Evolutionary conservation across 768 basidiomycete genomes (phyloP).

Genomic region (Termitomyces sp.): DNA sequence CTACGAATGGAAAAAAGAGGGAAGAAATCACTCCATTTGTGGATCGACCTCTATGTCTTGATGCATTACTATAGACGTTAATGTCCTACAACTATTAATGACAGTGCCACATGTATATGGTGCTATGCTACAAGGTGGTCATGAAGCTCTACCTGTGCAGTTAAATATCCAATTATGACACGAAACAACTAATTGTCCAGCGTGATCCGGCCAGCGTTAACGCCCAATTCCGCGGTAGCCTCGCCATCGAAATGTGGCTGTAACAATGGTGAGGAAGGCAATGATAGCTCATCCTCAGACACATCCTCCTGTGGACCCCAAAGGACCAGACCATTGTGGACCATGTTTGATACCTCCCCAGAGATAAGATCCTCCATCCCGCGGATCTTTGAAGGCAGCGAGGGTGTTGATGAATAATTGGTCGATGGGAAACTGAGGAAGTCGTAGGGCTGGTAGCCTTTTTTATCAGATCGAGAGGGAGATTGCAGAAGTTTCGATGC

Average conservation of each 20-base stretch:
- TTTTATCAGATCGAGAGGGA: slow-evolving; percentile 20
- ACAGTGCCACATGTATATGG: not conserved
- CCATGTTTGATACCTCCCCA: slow-evolving; percentile 41
- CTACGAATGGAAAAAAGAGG: not conserved
- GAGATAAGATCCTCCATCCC: slow-evolving; percentile 48
- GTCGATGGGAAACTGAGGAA: slow-evolving; percentile 42
- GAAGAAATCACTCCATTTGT: not conserved
- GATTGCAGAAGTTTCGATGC: slow-evolving; percentile 32
- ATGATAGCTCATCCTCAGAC: slow-evolving; percentile 5
- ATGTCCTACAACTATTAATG: no score
- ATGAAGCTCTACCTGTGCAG: no score
- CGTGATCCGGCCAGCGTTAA: not conserved
- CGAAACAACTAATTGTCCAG: not conserved
- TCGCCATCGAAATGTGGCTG: not conserved
- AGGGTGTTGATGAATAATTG: slow-evolving; percentile 36
- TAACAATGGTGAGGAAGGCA: not conserved
- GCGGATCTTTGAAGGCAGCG: slow-evolving; percentile 35
- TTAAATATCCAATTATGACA: not conserved
- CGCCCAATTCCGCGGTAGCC: not conserved
- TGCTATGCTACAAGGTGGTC: not conserved
- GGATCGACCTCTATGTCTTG: not conserved
- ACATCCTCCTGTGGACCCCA: slow-evolving; percentile 31
- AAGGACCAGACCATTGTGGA: slow-evolving; percentile 47
- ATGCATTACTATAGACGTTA: not conserved
- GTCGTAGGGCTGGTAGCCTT: slow-evolving; percentile 41